Conservation (phyloP, 306 rosid genomes). For the Trifolium dubium region DNA sequence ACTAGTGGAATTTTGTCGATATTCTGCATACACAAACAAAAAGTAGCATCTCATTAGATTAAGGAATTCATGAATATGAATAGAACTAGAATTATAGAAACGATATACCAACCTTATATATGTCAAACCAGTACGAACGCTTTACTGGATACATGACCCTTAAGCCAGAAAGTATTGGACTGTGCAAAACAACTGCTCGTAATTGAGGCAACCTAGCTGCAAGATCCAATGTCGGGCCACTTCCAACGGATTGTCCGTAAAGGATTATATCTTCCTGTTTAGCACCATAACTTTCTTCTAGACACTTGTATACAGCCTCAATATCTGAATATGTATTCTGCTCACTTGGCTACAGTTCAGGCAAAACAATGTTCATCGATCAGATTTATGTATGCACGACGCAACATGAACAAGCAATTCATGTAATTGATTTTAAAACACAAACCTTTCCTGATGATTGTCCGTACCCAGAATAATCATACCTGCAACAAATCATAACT, state of each 20-base stretch:
- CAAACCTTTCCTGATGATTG: slow-evolving; percentile 97
- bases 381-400: not conserved
- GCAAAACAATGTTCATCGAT: slow-evolving; percentile 41
- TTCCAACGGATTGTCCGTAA: slow-evolving; percentile 95
- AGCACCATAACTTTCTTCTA: slow-evolving; percentile 86
- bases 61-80: not conserved
- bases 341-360: slow-evolving; percentile 81
- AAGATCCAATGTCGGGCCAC: slow-evolving; percentile 95
- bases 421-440: slow-evolving; percentile 37
- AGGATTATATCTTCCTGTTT: slow-evolving; percentile 89
- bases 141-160: slow-evolving; percentile 97
- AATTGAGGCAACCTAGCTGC: slow-evolving; percentile 81
- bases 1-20: slow-evolving; percentile 87
- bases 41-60: slow-evolving; percentile 28
- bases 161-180: slow-evolving; percentile 94
- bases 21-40: slow-evolving; percentile 62
- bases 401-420: slow-evolving; percentile 23
- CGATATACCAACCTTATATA: slow-evolving; percentile 70
- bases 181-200: slow-evolving; percentile 89
- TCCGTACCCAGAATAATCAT: slow-evolving; percentile 94
- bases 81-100: slow-evolving; percentile 22
- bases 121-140: slow-evolving; percentile 93
- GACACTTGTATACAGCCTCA: slow-evolving; percentile 90
- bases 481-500: slow-evolving; percentile 61
- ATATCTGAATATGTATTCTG: slow-evolving; percentile 95